Conservation (phyloP, 805 yeast genomes). For the Metschnikowia kofuensis region DNA sequence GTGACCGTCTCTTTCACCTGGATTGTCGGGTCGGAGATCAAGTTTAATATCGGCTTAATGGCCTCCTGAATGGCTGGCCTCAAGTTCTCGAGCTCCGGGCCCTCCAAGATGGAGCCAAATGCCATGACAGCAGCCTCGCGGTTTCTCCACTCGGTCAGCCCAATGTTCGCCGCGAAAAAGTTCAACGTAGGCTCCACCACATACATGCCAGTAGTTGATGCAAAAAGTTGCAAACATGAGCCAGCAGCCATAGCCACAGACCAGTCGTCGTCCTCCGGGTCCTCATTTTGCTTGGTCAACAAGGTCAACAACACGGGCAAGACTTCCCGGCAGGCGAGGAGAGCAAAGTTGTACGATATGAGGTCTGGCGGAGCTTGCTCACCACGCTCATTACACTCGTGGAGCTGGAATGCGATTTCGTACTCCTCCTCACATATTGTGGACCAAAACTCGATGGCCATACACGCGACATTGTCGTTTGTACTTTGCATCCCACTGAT, state of each 20-base stretch:
- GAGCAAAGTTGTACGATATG: slow-evolving; percentile 74
- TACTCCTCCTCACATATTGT: slow-evolving; percentile 99
- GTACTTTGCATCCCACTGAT: slow-evolving; percentile 85
- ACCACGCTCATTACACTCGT: slow-evolving; percentile 47
- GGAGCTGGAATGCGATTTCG: slow-evolving; percentile 68
- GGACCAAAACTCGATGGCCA: slow-evolving; percentile 99
- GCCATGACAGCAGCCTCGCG: slow-evolving; percentile 99
- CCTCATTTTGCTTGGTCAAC: slow-evolving; percentile 86
- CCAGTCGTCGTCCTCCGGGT: slow-evolving; percentile 96
- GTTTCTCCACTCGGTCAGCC: slow-evolving; percentile 62
- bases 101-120: slow-evolving; percentile 93
- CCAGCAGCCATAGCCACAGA: slow-evolving; percentile 98
- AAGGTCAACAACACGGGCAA: slow-evolving; percentile 80
- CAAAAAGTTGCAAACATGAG: slow-evolving; percentile 90
- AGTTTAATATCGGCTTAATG: slow-evolving; percentile 66
- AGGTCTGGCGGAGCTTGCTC: slow-evolving; percentile 39
- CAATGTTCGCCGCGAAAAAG: slow-evolving; percentile 77
- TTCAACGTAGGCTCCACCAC: slow-evolving; percentile 82
- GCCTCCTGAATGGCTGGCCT: slow-evolving; percentile 75
- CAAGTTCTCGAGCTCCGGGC: slow-evolving; percentile 77
- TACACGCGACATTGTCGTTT: slow-evolving; percentile 86
- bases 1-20: slow-evolving; percentile 97
- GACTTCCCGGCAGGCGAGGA: slow-evolving; percentile 78
- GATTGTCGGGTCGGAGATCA: slow-evolving; percentile 71
- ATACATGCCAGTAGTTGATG: slow-evolving; percentile 82